These are phyloP conservation scores for Metrosideros polymorpha DNA, from an alignment of 441 rosid species.

Conservation along the genomic window DNA sequence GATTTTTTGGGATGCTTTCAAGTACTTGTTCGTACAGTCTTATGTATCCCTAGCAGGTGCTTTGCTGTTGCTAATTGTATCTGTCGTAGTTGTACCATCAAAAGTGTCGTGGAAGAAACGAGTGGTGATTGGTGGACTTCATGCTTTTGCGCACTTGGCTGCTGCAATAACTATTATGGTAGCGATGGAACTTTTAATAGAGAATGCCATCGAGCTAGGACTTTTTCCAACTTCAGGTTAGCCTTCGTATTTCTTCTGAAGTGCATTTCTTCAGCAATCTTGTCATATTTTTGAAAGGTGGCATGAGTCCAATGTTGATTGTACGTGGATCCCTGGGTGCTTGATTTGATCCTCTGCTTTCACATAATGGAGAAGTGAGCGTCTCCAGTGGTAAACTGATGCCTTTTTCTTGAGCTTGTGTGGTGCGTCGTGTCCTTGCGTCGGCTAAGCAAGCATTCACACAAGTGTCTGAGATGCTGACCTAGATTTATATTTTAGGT, in stretches of 20 bases:
- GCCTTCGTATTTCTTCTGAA: neutral
- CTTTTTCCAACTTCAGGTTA: constrained; percentile 89
- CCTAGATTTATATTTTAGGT: constrained; percentile 32
- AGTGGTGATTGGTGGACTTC: constrained; percentile 71
- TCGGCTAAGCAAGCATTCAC: neutral
- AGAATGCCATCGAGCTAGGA: too few species aligned
- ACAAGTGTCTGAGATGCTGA: neutral
- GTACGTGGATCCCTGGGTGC: neutral
- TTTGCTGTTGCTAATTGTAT: constrained; percentile 57
- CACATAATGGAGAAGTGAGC: neutral
- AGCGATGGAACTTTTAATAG: too few species aligned
- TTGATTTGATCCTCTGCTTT: neutral
- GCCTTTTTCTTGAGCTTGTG: neutral
- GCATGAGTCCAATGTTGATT: neutral
- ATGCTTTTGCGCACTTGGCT: constrained; percentile 77
- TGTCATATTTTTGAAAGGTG: neutral
- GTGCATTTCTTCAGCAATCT: neutral
- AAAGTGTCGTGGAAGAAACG: constrained; percentile 77
- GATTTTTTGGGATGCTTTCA: constrained; percentile 76
- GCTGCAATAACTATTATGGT: constrained; percentile 86
- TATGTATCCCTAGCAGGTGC: constrained; percentile 70
- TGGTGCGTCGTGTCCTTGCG: neutral
- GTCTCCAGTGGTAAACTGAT: neutral
- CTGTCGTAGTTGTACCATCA: too few species aligned
- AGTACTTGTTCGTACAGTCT: constrained; percentile 62